These are phyloP conservation scores for Fusarium mexicanum DNA, from an alignment of 2,329 filamentous ascomycete genomes.

Conservation along the genomic window DNA sequence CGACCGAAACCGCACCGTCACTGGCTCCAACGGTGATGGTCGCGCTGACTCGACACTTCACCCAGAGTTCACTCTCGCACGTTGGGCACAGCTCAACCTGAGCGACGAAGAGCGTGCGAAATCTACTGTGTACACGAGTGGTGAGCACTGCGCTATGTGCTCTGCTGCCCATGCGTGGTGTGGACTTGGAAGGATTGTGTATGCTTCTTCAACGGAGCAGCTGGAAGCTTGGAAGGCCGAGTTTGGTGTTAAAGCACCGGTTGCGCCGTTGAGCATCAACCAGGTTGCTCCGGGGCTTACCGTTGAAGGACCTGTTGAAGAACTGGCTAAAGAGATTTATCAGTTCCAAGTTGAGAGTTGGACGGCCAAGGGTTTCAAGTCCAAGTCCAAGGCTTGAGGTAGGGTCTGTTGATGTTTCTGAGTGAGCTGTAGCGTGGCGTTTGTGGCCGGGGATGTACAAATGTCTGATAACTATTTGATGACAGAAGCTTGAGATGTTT, in stretches of 20 bases:
- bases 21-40: constrained; percentile 40
- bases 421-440: background rate
- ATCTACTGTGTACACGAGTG: constrained; percentile 50
- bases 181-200: constrained; percentile 50
- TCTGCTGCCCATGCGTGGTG: constrained; percentile 49
- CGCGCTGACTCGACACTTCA: constrained; percentile 48
- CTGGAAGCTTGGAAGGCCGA: constrained; percentile 44
- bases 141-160: constrained; percentile 53
- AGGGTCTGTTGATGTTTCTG: background rate
- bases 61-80: constrained; percentile 50
- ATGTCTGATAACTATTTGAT: background rate
- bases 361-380: constrained; percentile 24
- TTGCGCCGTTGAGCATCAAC: constrained; percentile 43
- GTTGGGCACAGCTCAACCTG: constrained; percentile 50
- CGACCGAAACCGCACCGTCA: constrained; percentile 49
- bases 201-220: constrained; percentile 45
- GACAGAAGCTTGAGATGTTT: background rate
- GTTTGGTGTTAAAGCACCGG: constrained; percentile 33
- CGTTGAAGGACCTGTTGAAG: constrained; percentile 45
- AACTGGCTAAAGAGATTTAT: constrained; percentile 44
- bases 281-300: constrained; percentile 44
- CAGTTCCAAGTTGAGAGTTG: constrained; percentile 41
- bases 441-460: background rate
- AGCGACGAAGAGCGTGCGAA: constrained; percentile 52
- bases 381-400: constrained; percentile 13